These are phyloP conservation scores for Fusarium foetens DNA, from an alignment of 2,329 filamentous ascomycete species.

Conservation along the genomic window DNA sequence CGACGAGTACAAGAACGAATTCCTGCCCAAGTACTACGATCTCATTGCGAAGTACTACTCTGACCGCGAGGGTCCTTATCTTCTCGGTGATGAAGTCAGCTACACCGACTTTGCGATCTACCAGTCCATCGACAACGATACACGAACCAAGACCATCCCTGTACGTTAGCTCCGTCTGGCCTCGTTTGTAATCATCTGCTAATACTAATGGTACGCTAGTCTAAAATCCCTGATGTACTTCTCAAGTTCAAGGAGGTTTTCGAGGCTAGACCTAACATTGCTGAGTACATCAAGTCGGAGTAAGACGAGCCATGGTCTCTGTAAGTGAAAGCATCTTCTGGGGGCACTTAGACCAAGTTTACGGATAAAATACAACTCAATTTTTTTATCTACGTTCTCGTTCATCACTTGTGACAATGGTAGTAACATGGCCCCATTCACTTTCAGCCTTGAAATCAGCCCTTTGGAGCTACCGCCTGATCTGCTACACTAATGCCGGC, in stretches of 20 bases:
- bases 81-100: conserved; percentile 18
- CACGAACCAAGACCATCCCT: conserved; percentile 14
- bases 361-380: too few species aligned
- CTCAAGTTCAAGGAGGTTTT: conserved; percentile 22
- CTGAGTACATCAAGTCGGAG: conserved; percentile 23
- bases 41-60: conserved; percentile 20
- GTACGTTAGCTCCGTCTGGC: too few species aligned
- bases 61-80: conserved; percentile 24
- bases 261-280: conserved; percentile 18
- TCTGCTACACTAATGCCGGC: not conserved
- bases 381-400: rapidly evolving
- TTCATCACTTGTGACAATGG: not conserved
- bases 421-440: not conserved
- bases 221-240: conserved; percentile 14
- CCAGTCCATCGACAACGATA: conserved; percentile 27
- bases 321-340: rapidly evolving
- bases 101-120: conserved; percentile 28
- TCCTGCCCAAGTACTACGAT: conserved; percentile 14
- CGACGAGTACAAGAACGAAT: conserved; percentile 24
- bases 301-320: not conserved
- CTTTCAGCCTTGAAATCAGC: not conserved
- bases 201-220: too few species aligned
- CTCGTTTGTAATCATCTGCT: too few species aligned
- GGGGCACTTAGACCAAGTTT: not conserved
- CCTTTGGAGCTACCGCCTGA: not conserved